phyloP scores from a whole-genome alignment of 2,329 filamentous ascomycete genomes.

The Keithomyces neogunnii region DNA sequence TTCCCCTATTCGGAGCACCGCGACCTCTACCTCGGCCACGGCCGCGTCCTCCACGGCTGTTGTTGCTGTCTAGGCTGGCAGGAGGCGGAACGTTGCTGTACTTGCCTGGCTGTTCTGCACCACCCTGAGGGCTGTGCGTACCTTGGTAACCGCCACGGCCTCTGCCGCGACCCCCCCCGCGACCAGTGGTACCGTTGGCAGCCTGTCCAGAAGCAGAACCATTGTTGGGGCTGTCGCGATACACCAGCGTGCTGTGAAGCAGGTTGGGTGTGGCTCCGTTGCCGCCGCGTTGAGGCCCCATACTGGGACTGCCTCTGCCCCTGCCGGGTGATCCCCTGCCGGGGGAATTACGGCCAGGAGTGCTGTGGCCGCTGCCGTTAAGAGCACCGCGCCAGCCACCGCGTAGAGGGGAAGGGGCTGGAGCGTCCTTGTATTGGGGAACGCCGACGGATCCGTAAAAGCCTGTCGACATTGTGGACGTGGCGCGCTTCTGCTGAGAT shows the following conservation, averaged over 20 bases:
- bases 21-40: slow-evolving; percentile 31
- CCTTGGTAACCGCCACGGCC: slow-evolving; percentile 20
- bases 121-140: slow-evolving; percentile 10
- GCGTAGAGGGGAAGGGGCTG: slow-evolving; percentile 44
- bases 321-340: slow-evolving; percentile 27
- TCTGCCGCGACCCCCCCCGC: slow-evolving; percentile 21
- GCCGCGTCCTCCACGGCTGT: slow-evolving; percentile 29
- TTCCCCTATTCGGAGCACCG: slow-evolving; percentile 24
- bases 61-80: slow-evolving; percentile 38
- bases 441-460: slow-evolving; percentile 50
- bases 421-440: slow-evolving; percentile 52
- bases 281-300: slow-evolving; percentile 25
- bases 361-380: slow-evolving; percentile 31
- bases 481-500: slow-evolving; percentile 40
- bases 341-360: slow-evolving; percentile 25
- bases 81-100: slow-evolving; percentile 56
- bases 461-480: slow-evolving; percentile 40
- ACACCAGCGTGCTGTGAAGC: slow-evolving; percentile 44
- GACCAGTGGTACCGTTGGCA: slow-evolving; percentile 16
- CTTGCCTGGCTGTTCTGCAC: slow-evolving; percentile 15
- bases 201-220: slow-evolving; percentile 17
- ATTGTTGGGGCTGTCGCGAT: slow-evolving; percentile 32
- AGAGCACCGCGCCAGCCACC: slow-evolving; percentile 51
- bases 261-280: slow-evolving; percentile 26
- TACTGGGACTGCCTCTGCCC: slow-evolving; percentile 30